phyloP scores from a whole-genome alignment of 1,139 yeast genomes.

The Sugiyamaella grinbergsii region DNA sequence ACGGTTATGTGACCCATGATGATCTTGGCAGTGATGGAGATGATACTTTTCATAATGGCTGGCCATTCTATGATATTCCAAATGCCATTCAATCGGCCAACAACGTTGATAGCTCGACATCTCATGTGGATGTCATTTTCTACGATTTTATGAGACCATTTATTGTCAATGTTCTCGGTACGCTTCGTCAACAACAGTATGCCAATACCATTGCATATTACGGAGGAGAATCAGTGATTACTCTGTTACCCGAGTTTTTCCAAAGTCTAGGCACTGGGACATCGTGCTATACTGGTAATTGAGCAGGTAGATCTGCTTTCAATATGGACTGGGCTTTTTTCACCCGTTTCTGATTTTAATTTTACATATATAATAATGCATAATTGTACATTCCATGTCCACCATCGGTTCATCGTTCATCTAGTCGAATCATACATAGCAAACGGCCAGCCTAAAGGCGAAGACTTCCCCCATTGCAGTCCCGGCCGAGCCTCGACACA shows the following conservation, averaged over 20 bases:
- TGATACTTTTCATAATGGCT: slow-evolving; percentile 75
- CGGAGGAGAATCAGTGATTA: slow-evolving; percentile 56
- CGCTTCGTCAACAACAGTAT: slow-evolving; percentile 26
- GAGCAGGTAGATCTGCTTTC: too few relatives aligned
- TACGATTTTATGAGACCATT: slow-evolving; percentile 73
- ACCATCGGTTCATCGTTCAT: too few relatives aligned
- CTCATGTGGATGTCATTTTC: slow-evolving; percentile 68
- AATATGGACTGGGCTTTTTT: too few relatives aligned
- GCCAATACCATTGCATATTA: slow-evolving; percentile 43
- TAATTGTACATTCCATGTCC: too few relatives aligned
- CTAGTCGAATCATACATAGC: too few relatives aligned
- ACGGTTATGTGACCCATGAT: slow-evolving; percentile 81
- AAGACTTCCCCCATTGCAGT: too few relatives aligned
- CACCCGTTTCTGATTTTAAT: too few relatives aligned
- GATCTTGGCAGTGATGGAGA: slow-evolving; percentile 87
- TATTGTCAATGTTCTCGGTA: slow-evolving; percentile 57
- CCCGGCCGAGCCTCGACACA: too few relatives aligned
- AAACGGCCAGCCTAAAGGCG: slow-evolving; percentile 1
- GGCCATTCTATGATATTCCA: slow-evolving; percentile 63
- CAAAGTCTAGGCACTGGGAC: slow-evolving; percentile 13
- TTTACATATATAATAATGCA: too few relatives aligned
- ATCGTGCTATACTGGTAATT: too few relatives aligned
- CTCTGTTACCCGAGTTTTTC: slow-evolving; percentile 43
- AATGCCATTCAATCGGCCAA: slow-evolving; percentile 65
- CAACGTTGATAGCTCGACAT: slow-evolving; percentile 37